A percentile compares a stretch with the other conserved stretches of the same genome.
These are phyloP conservation scores for Phytophthora cajani DNA, from an alignment of 352 stramenopile genomes.

Conservation along the genomic window DNA sequence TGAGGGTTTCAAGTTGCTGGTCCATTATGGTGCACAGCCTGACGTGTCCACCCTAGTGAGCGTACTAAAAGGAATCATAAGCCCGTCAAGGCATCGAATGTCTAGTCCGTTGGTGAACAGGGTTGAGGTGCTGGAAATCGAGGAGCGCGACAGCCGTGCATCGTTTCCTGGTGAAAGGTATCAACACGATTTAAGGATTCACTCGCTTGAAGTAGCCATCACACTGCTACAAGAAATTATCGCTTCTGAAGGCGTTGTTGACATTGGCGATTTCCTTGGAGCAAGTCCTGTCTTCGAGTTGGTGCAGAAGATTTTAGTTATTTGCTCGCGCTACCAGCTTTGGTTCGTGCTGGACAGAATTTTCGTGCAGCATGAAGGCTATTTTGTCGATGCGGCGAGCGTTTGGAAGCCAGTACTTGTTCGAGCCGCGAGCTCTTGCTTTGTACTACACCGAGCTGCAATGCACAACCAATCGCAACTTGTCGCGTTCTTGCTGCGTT, in stretches of 20 bases:
- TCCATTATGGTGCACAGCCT: conserved; percentile 39
- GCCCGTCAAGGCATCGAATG: conserved; percentile 7
- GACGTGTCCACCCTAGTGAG: conserved; percentile 43
- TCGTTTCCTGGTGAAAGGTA: conserved; percentile 26
- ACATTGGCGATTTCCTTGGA: conserved; percentile 49
- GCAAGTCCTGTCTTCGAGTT: conserved; percentile 50
- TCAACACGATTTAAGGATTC: conserved; percentile 26
- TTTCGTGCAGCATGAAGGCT: conserved; percentile 45
- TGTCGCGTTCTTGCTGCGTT: conserved; percentile 51
- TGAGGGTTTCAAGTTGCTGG: conserved; percentile 48
- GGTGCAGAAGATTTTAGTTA: conserved; percentile 51
- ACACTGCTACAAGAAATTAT: conserved; percentile 43
- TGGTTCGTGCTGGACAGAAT: conserved; percentile 55
- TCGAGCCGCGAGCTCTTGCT: conserved; percentile 49
- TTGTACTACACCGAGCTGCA: conserved; percentile 59
- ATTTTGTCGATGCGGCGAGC: conserved; percentile 48
- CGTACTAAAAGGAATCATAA: conserved; percentile 38
- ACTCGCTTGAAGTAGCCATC: conserved; percentile 20
- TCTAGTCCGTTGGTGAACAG: conserved; percentile 12
- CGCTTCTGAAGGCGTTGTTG: conserved; percentile 17
- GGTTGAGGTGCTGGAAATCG: conserved; percentile 21
- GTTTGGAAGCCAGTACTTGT: conserved; percentile 56
- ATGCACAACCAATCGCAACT: conserved; percentile 49
- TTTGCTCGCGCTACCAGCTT: conserved; percentile 54
- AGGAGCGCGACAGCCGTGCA: background rate